Percentiles rank a stretch among this genome's conserved stretches.
phyloP scores from a whole-genome alignment of 1,284 basidiomycete species.

The Sporisorium scitamineum region DNA sequence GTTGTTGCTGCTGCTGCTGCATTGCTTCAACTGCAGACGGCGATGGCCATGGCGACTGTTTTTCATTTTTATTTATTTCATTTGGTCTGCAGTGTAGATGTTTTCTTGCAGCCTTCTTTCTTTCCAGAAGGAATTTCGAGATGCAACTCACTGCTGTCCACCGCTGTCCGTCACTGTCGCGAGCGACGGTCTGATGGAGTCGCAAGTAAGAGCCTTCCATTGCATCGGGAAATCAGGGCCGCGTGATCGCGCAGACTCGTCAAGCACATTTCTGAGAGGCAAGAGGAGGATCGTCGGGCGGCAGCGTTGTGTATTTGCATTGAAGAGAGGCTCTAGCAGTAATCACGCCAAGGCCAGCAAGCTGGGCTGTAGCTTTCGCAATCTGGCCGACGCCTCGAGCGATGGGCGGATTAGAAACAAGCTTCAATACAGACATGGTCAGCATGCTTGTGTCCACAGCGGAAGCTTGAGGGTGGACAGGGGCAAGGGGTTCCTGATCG shows the following conservation, averaged over 20 bases:
- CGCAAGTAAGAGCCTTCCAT: background rate
- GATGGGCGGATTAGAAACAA: too few species aligned
- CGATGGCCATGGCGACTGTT: slow-evolving; percentile 13
- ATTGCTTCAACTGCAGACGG: slow-evolving; percentile 10
- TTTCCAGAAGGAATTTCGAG: slow-evolving; percentile 27
- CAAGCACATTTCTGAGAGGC: too few species aligned
- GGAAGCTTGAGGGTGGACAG: slow-evolving; percentile 3
- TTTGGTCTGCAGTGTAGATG: slow-evolving; percentile 23
- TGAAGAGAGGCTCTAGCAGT: background rate
- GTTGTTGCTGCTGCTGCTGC: too few species aligned
- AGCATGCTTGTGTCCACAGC: background rate
- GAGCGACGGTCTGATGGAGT: background rate
- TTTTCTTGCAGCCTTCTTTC: slow-evolving; percentile 16
- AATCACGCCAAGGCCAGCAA: background rate
- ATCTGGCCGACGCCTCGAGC: too few species aligned
- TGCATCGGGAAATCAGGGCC: background rate
- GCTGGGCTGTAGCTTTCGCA: background rate
- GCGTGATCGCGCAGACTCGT: background rate
- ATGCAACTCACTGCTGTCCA: background rate
- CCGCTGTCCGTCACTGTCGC: background rate
- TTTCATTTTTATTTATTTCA: slow-evolving; percentile 2
- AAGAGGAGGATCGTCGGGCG: slow-evolving; percentile 8
- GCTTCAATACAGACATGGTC: background rate
- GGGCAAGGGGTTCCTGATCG: background rate
- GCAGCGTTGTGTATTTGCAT: slow-evolving; percentile 10